Evolutionary conservation across 164 flowering plant genomes (phyloP), one percentile per base, ranked within the genome.

Genomic region (Nymphaea colorata): DNA sequence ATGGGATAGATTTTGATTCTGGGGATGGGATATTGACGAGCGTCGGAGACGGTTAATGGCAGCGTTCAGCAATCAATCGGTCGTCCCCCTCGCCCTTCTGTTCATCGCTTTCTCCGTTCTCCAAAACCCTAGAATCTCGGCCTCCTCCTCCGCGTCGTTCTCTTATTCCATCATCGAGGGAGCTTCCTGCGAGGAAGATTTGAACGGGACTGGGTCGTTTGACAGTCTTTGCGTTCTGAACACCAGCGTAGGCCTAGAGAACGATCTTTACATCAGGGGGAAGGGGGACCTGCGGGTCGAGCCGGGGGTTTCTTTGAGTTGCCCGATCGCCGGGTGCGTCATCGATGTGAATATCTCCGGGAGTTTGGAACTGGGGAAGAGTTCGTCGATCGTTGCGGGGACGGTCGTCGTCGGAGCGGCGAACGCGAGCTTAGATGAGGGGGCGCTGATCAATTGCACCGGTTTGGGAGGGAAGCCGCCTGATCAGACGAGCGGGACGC

Each of bases 401-500:
- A 64, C 82, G 4, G 70, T 90, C 25, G 41, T 15, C 7, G 64
- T 93, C 42, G 41, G n/a, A 0, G 85, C 92, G 2, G 15, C 43
- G 3, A 83, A 81, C 67, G 85, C 76, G 4, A 80, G 72, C 61
- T 78, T 93, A 5, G 8, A 43, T 2, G 68, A 70, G 18, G 85
- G 82, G 12, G 81, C 96, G 2, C 68, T 77, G 43, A 69, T 90
- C 17, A 90, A 90, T 65, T 78, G 77, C 7, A 93, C 92, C 3
- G 96, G 73, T 2, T 68, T 82, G 62, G 98, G 78, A 7, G 98
- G 96, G 3, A 64, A 57, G 4, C 89, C 93, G 1, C 96, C 96
- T 15, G 69, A 73, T 7, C 88, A 83, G 78, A 81, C 90, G 3
- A 84, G 87, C 65, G 98, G 98, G n/a, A 81, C 89, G 1, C 96